phyloP scores from a whole-genome alignment of 345 rosid genomes.

The Nasturtium officinale region DNA sequence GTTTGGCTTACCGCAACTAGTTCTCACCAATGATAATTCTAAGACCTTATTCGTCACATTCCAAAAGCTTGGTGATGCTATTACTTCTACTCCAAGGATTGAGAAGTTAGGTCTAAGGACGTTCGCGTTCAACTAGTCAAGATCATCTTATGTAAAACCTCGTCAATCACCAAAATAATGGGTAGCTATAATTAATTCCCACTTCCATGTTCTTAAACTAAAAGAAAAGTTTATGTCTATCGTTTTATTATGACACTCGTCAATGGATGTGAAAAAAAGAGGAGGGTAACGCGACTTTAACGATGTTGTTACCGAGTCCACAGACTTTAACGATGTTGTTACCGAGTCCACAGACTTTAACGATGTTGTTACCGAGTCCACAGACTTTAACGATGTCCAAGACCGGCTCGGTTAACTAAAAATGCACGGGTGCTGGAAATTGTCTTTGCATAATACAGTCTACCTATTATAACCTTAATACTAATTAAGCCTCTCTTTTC shows the following conservation, averaged over 20 bases:
- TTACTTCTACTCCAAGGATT: background rate
- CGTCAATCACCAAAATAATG: slow-evolving; percentile 23
- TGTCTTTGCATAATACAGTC: no score
- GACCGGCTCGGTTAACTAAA: no score
- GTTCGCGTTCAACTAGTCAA: slow-evolving; percentile 10
- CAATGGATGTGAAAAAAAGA: no score
- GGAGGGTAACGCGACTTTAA: no score
- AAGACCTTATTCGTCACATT: slow-evolving; percentile 3
- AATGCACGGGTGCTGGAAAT: no score
- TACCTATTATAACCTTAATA: no score
- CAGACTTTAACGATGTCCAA: no score
- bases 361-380: no score
- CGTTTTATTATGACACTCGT: background rate
- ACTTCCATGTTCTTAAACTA: background rate
- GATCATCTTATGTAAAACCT: background rate
- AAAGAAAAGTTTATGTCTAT: background rate
- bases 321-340: no score
- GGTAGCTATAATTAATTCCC: slow-evolving; percentile 2
- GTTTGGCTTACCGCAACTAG: background rate
- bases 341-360: no score
- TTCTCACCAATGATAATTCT: background rate
- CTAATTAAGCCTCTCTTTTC: no score
- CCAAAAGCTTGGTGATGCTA: background rate
- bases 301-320: no score
- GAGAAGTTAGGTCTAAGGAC: slow-evolving; percentile 22